Evolutionary conservation across 257 asterid species (phyloP).

Genomic region (Solanum pimpinellifolium): DNA sequence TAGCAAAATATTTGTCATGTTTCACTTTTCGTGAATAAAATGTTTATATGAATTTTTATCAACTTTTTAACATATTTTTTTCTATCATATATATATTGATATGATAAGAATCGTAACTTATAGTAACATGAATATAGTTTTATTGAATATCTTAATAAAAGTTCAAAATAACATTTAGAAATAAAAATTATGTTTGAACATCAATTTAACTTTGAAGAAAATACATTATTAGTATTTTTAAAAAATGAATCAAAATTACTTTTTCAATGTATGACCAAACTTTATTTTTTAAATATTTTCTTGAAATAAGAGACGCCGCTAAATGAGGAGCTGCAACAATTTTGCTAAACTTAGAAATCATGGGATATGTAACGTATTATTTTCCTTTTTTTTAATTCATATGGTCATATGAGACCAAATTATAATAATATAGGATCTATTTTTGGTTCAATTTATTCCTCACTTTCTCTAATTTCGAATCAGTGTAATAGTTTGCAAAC

Average conservation of each 20-base stretch:
- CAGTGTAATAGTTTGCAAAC: fast-evolving
- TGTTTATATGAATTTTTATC: neutral
- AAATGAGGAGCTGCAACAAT: slow-evolving; percentile 5
- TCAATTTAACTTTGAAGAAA: neutral
- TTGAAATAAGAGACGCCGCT: slow-evolving; percentile 10
- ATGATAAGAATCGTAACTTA: neutral
- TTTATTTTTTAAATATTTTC: too few relatives aligned
- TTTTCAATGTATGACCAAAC: neutral
- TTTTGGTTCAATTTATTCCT: neutral
- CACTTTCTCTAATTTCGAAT: neutral
- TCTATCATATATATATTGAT: neutral
- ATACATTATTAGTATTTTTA: neutral
- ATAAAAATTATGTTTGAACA: neutral
- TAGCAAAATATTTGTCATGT: neutral
- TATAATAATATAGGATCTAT: neutral
- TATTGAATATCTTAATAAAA: neutral
- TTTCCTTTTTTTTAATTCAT: neutral
- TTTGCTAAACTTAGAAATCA: neutral
- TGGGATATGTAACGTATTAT: neutral
- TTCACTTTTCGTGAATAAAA: neutral
- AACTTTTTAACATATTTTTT: neutral
- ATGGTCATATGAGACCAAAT: neutral
- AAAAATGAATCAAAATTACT: neutral
- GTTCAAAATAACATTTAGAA: neutral
- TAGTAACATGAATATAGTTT: too few relatives aligned